Base-by-base conservation (phyloP, 495 filamentous ascomycete species). In the Lepraria neglecta region DNA sequence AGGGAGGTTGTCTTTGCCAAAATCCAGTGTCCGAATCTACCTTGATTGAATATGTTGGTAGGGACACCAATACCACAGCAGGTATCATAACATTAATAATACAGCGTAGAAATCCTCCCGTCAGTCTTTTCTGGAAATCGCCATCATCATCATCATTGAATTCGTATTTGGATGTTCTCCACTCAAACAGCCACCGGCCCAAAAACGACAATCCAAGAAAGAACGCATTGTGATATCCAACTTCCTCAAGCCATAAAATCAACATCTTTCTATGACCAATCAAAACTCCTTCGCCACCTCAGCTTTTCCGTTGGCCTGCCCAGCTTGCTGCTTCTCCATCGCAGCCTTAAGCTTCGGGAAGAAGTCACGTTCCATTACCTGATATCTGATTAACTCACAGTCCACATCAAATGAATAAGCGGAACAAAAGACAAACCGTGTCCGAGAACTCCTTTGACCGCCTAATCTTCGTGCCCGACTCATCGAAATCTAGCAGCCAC, bases 401-500 rank as follows among this genome's bases (percentile, higher is more conserved):
- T 54, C 51, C 19, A 33, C 0, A 12, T 17, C 21, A 11, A 5
- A 19, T 2, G 6, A 35, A 6, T 3, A 54, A n/a, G 5, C 17
- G 19, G 17, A 19, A 28, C 15, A 31, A n/a, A 21, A 54, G 19
- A 54, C 51, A 21, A 12, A 64, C 59, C 4, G 64, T 70, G 65
- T 77, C 75, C 53, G 73, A 68, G 65, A 69, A 77, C 61, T 76
- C 74, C 52, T 69, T 65, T 30, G 68, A 67, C 30, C 65, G 60
- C 6, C 57, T 67, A 61, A 76, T 70, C 64, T 68, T 69, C 65
- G 67, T 64, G 9, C 67, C 66, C 24, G 17, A 62, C 46, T 74
- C 66, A 56, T 77, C 72, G 64, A 76, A 75, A 38, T 68, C 71
- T 40, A 77, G 63, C 38, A 74, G 67, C 68, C 75, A 75, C n/a